phyloP scores from a whole-genome alignment of 164 flowering plant genomes.

The Liquidambar formosana region DNA sequence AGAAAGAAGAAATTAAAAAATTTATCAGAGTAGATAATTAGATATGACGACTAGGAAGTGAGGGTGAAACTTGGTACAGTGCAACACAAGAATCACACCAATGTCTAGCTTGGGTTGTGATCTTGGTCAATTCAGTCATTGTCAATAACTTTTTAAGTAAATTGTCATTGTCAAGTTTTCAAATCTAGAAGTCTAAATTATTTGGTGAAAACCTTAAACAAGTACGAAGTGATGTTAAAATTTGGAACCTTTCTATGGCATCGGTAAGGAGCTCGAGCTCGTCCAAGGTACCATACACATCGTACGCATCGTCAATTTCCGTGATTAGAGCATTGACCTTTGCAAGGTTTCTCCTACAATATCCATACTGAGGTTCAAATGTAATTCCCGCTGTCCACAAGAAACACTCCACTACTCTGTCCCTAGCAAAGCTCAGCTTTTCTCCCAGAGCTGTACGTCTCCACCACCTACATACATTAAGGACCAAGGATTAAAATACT shows the following conservation, averaged over 20 bases:
- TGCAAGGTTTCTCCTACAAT: conserved; percentile 13
- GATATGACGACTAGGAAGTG: no score
- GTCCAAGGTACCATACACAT: conserved; percentile 41
- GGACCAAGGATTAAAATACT: no score
- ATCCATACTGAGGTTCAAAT: conserved; percentile 31
- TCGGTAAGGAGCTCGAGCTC: conserved; percentile 38
- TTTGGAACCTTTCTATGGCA: conserved; percentile 31
- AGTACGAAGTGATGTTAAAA: neutral
- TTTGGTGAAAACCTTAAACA: no score
- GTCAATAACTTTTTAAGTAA: no score
- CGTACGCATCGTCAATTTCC: conserved; percentile 39
- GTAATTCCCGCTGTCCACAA: conserved; percentile 21
- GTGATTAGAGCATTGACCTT: conserved; percentile 18
- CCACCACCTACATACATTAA: conserved; percentile 38
- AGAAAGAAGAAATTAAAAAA: neutral
- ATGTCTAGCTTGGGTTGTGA: no score
- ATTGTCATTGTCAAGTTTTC: no score
- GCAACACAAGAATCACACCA: no score
- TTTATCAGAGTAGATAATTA: neutral
- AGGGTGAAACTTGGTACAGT: no score
- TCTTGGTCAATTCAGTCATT: no score
- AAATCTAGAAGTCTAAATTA: no score
- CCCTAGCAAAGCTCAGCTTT: conserved; percentile 32
- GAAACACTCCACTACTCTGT: conserved; percentile 30
- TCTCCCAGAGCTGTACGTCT: conserved; percentile 14